phyloP scores from a whole-genome alignment of 192 early-diverging fungal genomes.

The Allomyces macrogynus region DNA sequence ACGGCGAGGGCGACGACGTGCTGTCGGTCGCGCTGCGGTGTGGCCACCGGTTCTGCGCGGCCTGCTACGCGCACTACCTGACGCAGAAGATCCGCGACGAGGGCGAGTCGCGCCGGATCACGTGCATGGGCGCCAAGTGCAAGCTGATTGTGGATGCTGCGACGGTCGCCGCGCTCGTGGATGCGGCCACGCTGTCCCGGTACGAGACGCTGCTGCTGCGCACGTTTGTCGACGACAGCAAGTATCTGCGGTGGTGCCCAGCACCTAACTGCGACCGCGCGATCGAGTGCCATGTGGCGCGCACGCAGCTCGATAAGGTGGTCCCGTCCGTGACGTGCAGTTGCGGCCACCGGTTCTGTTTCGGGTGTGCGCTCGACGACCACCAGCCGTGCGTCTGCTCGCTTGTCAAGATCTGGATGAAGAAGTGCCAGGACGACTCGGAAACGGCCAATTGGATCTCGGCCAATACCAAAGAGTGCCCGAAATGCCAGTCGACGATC shows the following conservation, averaged over 20 bases:
- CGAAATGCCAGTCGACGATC: slow-evolving; percentile 82
- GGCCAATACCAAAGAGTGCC: slow-evolving; percentile 84
- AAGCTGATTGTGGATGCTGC: slow-evolving; percentile 60
- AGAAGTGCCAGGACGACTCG: slow-evolving; percentile 93
- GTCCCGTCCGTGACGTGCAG: slow-evolving; percentile 75
- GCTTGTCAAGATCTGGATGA: slow-evolving; percentile 67
- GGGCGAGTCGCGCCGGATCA: slow-evolving; percentile 71
- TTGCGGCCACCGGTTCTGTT: slow-evolving; percentile 70
- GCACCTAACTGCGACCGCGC: slow-evolving; percentile 88
- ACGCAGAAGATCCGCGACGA: slow-evolving; percentile 67
- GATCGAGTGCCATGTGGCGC: slow-evolving; percentile 66
- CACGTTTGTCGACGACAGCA: slow-evolving; percentile 79
- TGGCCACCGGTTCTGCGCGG: slow-evolving; percentile 67
- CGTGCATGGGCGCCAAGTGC: slow-evolving; percentile 62
- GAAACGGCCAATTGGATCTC: slow-evolving; percentile 97
- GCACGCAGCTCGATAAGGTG: slow-evolving; percentile 36
- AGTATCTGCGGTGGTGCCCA: slow-evolving; percentile 76
- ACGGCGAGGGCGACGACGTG: slow-evolving; percentile 17
- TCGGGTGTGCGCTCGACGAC: slow-evolving; percentile 66
- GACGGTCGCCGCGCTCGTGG: slow-evolving; percentile 50
- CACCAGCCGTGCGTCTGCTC: slow-evolving; percentile 77
- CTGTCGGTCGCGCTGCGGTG: slow-evolving; percentile 50
- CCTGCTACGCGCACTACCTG: slow-evolving; percentile 73
- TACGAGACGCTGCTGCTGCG: slow-evolving; percentile 46
- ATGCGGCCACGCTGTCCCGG: slow-evolving; percentile 28